Conservation (phyloP, 2,329 filamentous ascomycete species). For the Apiospora rasikravindrae region DNA sequence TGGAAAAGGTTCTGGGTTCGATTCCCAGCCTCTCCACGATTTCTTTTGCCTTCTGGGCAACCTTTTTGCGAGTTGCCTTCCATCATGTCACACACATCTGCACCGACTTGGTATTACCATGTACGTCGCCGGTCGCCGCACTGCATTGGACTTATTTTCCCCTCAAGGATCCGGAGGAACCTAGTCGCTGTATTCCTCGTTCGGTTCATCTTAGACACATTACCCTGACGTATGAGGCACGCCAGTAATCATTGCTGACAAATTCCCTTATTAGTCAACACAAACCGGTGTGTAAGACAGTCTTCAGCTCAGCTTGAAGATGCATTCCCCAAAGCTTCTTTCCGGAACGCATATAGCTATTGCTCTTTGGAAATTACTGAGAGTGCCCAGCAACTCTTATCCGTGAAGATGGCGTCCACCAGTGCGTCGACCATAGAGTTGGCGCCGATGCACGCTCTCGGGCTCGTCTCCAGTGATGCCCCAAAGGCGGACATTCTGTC, state of each 20-base stretch:
- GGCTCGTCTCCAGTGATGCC: not conserved
- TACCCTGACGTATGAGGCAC: not conserved
- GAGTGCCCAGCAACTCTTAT: not conserved
- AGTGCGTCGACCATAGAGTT: not conserved
- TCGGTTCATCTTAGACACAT: not conserved
- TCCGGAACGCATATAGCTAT: too few relatives aligned
- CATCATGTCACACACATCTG: too few relatives aligned
- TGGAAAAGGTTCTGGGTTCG: constrained; percentile 19
- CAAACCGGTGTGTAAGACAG: not conserved
- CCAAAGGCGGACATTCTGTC: not conserved
- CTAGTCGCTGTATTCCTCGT: not conserved
- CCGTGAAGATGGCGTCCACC: not conserved
- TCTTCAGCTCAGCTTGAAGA: not conserved
- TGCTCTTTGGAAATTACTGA: not conserved
- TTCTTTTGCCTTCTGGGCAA: not conserved
- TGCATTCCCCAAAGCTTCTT: not conserved
- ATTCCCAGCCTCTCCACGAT: constrained; percentile 16
- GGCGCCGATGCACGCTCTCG: not conserved
- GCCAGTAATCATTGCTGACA: not conserved
- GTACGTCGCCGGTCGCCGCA: too few relatives aligned
- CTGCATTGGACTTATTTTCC: too few relatives aligned
- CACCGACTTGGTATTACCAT: not conserved
- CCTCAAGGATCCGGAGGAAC: not conserved
- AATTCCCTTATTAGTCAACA: not conserved
- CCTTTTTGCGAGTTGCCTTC: not conserved